A percentile compares a stretch with the other conserved stretches of the same genome.
Evolutionary conservation across 208 protist species (phyloP).

Genomic region (Acanthamoeba lenticulata): DNA sequence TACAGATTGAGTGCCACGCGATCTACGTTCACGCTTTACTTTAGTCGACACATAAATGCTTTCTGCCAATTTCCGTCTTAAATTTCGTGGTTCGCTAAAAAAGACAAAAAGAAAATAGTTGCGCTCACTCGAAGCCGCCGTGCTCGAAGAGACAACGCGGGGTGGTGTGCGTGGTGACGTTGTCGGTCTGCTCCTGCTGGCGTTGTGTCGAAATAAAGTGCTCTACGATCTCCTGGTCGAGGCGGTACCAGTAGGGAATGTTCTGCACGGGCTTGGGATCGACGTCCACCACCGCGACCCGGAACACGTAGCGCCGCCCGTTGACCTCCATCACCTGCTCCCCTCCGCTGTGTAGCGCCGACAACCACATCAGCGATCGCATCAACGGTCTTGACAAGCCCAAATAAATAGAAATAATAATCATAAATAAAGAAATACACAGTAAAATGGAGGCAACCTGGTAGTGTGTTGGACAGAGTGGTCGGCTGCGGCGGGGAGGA

Average conservation of each 20-base stretch:
- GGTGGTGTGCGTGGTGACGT: background rate
- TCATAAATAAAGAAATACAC: background rate
- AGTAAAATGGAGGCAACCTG: too few relatives aligned
- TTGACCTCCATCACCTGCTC: background rate
- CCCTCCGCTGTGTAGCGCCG: background rate
- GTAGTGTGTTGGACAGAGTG: too few relatives aligned
- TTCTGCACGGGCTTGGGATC: constrained; percentile 64
- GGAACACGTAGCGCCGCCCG: background rate
- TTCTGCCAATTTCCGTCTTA: too few relatives aligned
- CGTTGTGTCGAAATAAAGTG: background rate
- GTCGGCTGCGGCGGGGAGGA: background rate
- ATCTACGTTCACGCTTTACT: too few relatives aligned
- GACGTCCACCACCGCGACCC: constrained; percentile 61
- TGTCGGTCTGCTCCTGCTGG: background rate
- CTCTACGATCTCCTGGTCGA: constrained; percentile 66
- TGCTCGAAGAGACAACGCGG: background rate
- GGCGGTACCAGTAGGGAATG: constrained; percentile 64
- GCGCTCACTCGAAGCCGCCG: too few relatives aligned
- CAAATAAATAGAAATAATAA: background rate
- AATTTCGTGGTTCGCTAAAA: too few relatives aligned
- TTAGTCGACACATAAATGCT: too few relatives aligned
- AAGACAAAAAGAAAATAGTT: too few relatives aligned
- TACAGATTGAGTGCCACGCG: too few relatives aligned
- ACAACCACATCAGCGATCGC: too few relatives aligned
- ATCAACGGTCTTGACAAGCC: too few relatives aligned